phyloP scores from a whole-genome alignment of 73 alveolate genomes.

The Paramecium pentaurelia region DNA sequence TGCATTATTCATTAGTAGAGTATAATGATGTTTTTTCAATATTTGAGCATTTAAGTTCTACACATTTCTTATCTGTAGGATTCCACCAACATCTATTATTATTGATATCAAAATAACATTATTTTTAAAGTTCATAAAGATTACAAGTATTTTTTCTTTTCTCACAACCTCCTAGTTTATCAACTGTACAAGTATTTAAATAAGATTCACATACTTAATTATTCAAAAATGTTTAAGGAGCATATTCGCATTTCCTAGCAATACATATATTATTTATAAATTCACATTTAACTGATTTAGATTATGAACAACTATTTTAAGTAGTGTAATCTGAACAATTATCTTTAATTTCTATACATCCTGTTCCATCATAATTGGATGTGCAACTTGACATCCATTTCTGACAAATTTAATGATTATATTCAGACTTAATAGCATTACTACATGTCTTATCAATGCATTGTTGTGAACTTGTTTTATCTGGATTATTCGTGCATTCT shows the following conservation, averaged over 20 bases:
- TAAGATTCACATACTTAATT: neutral
- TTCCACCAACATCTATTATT: neutral
- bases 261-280: neutral
- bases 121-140: neutral
- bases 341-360: neutral
- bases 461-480: neutral
- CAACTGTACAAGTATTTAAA: neutral
- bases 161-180: neutral
- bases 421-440: neutral
- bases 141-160: neutral
- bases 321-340: neutral
- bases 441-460: conserved; percentile 9
- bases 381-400: neutral
- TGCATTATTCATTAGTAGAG: neutral
- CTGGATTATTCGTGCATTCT: neutral
- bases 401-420: neutral
- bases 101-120: neutral
- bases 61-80: neutral
- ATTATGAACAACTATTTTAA: neutral
- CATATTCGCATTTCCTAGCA: neutral
- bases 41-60: neutral
- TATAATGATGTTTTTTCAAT: neutral
- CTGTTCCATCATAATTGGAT: neutral
- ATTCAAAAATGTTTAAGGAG: neutral
- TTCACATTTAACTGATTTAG: neutral